Percentiles rank a stretch among this genome's conserved stretches.
Conservation (phyloP, 805 yeast species). For the Hanseniaspora taiwanica region DNA sequence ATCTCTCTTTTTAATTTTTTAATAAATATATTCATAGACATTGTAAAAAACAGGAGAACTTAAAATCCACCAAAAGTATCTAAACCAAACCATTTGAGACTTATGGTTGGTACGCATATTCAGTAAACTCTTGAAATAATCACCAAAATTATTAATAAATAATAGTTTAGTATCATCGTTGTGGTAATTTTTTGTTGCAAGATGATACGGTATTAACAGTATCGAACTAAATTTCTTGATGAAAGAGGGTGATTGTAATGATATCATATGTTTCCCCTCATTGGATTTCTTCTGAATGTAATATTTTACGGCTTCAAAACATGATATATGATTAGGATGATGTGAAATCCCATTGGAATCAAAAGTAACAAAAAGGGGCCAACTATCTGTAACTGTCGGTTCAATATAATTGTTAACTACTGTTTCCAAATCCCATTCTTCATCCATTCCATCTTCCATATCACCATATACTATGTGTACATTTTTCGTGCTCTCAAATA, state of each 20-base stretch:
- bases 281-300: conserved; percentile 2
- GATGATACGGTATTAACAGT: not conserved
- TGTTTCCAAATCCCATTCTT: conserved; percentile 42
- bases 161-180: conserved; percentile 28
- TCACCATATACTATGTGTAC: conserved; percentile 18
- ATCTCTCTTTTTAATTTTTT: not conserved
- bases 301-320: conserved; percentile 35
- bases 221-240: conserved; percentile 37
- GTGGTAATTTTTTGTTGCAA: no score
- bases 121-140: conserved; percentile 28
- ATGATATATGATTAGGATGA: conserved; percentile 75
- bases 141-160: conserved; percentile 23
- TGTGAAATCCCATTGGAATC: conserved; percentile 72
- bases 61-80: conserved; percentile 73
- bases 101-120: conserved; percentile 76
- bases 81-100: conserved; percentile 91
- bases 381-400: conserved; percentile 12
- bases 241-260: conserved; percentile 23
- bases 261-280: no score
- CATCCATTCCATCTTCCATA: conserved; percentile 56
- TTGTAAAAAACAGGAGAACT: conserved; percentile 55
- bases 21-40: not conserved
- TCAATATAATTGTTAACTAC: conserved; percentile 27
- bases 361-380: conserved; percentile 49
- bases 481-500: conserved; percentile 3